Conservation (phyloP, 2,329 filamentous ascomycete species). For the Hirsutella minnesotensis region DNA sequence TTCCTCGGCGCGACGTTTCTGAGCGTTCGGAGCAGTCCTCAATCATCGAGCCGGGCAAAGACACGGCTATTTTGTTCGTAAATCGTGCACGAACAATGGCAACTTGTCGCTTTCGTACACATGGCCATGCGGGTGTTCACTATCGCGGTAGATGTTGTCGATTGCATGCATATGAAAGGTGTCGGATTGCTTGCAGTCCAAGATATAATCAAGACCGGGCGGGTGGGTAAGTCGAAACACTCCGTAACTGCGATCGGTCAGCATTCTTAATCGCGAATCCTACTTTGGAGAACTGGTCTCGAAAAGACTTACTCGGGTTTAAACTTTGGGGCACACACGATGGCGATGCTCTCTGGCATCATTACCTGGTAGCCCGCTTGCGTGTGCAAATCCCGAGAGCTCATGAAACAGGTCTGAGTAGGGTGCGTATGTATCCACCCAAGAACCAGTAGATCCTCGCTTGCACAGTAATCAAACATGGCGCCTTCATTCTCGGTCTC, state of each 20-base stretch:
- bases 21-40: not conserved
- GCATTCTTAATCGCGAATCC: not conserved
- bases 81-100: slow-evolving; percentile 46
- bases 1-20: no score
- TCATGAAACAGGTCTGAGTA: slow-evolving; percentile 96
- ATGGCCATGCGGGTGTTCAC: slow-evolving; percentile 53
- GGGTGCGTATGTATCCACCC: slow-evolving; percentile 99
- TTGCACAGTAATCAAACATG: slow-evolving; percentile 81
- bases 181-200: slow-evolving; percentile 64
- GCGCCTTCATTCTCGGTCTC: slow-evolving; percentile 81
- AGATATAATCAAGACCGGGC: slow-evolving; percentile 74
- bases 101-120: slow-evolving; percentile 57
- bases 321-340: slow-evolving; percentile 84
- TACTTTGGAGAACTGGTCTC: no score
- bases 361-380: slow-evolving; percentile 92
- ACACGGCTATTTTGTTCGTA: slow-evolving; percentile 22
- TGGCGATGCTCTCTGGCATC: slow-evolving; percentile 91
- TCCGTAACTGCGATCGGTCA: slow-evolving; percentile 51
- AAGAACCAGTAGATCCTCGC: slow-evolving; percentile 70
- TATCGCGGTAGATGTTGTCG: slow-evolving; percentile 67
- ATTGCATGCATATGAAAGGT: slow-evolving; percentile 69
- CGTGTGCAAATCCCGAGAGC: slow-evolving; percentile 83
- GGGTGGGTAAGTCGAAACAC: slow-evolving; percentile 91
- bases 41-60: not conserved
- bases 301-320: slow-evolving; percentile 51